Base-by-base conservation (phyloP, 1,139 yeast genomes). In the Protomyces macrosporus region DNA sequence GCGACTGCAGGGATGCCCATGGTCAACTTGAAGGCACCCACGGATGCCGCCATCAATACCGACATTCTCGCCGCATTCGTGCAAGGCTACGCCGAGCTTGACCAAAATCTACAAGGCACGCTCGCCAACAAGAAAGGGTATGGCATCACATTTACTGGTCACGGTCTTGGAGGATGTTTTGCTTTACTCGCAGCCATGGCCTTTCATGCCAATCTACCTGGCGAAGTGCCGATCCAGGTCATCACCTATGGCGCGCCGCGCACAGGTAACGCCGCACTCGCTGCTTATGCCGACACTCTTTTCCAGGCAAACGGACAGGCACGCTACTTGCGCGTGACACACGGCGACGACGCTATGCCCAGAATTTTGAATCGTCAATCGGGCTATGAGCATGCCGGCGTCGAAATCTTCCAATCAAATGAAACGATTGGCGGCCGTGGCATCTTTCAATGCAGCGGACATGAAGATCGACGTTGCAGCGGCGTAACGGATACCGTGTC, bases 121-220 rank as follows among this genome's bases (percentile, higher is more conserved):
- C 48, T 57, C 4, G 55, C 55, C 6, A 10, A 33, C 32, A 34
- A 51, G 32, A 23, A 36, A n/a, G 61, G 45, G 39, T 57, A 57
- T 36, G 61, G 54, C 30, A 51, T 57, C 33, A 57, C 61, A 7
- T 57, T 57, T 37, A 48, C 61, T 37, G 61, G 61, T 10, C 61
- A 57, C 33, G 61, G 61, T 16, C n/a, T 53, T n/a, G 61, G 61
- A 23, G 61, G 61, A 5, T 34, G 50, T 23, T 39, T 50, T 9
- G 61, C 61, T 16, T 37, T 50, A 4, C 33, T 57, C 5, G 53
- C 61, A 4, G 61, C 50, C 10, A 48, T 57, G 12, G 45, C 52
- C 4, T 53, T 40, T 16, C 12, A 32, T n/a, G 50, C 33, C 7
- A 32, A 30, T 23, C 55, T 57, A 12, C 35, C 55, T 34, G 40